Conservation (phyloP, 2,329 filamentous ascomycete species). For the Fusarium tricinctum region DNA sequence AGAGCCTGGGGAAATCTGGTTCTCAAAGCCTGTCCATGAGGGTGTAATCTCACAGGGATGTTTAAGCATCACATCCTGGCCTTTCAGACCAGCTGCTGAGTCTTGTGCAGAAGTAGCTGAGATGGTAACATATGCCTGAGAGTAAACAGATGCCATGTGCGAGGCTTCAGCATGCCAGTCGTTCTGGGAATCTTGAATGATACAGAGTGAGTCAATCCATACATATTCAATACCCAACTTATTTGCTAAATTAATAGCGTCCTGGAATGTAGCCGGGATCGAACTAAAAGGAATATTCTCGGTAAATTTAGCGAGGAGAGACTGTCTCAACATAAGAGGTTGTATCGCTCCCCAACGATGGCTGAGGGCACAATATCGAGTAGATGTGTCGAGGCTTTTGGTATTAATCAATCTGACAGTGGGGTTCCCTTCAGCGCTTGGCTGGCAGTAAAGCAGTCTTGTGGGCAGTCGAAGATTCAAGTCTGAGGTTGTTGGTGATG, state of each 20-base stretch:
- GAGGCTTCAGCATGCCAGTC: constrained; percentile 38
- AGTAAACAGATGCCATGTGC: constrained; percentile 41
- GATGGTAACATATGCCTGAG: constrained; percentile 33
- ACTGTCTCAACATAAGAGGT: constrained; percentile 28
- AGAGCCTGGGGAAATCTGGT: constrained; percentile 13
- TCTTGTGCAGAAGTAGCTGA: constrained; percentile 34
- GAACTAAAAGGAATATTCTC: constrained; percentile 16
- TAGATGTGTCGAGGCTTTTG: background rate
- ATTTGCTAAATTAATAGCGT: constrained; percentile 26
- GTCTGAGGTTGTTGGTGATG: background rate
- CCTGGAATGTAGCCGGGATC: constrained; percentile 37
- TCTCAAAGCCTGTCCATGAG: constrained; percentile 30
- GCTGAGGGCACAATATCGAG: constrained; percentile 35
- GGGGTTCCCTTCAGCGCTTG: background rate
- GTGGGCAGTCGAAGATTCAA: constrained; percentile 26
- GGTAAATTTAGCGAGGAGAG: constrained; percentile 8
- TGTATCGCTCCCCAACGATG: constrained; percentile 35
- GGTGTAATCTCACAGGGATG: constrained; percentile 31
- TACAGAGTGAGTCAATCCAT: constrained; percentile 42
- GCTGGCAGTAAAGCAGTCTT: constrained; percentile 26
- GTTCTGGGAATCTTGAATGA: constrained; percentile 40
- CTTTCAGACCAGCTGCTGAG: constrained; percentile 27
- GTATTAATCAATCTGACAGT: constrained; percentile 20
- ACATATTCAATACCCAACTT: constrained; percentile 28
- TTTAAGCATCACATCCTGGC: constrained; percentile 27